Evolutionary conservation across 2,329 filamentous ascomycete species (phyloP), one percentile per base, ranked within the genome.

Genomic region (Botryotinia convoluta): DNA sequence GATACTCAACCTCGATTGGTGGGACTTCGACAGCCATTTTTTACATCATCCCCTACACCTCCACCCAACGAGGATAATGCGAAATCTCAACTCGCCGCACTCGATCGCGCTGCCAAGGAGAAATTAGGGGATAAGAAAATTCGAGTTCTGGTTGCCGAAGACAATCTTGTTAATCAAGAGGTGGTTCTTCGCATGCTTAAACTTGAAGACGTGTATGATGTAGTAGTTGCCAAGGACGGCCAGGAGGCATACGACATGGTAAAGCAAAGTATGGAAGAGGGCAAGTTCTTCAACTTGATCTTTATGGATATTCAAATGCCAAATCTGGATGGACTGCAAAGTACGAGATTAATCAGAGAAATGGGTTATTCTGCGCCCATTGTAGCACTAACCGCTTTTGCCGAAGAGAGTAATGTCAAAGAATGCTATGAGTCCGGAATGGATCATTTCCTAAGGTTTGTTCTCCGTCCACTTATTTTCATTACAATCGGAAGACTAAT

Each of bases 301-400:
- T 96, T 97, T 80, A 98, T 97, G 95, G 95, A 98, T 79, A 92
- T 97, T 12, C 93, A 89, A 78, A 98, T 98, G 95, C 95, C 95
- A 5, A 97, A 96, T 75, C 87, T 98, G 22, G 94, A 97, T 79
- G 95, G 95, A 1, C 84, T 98, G 37, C 92, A 97, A 81, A 95
- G 92, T 64, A 97, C 95, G 0, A 88, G 91, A 16, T 85, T 97
- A 48, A 97, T 98, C 78, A 89, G 95, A 10, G 86, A 94, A 80
- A 92, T 95, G 85, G 95, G 95, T 1, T 98, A 96, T 82, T 90
- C 88, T 18, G 92, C 92, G 2, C 95, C 95, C 0, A 97, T 98
- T 75, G 94, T 98, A 22, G 95, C 95, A 0, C 84, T 98, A 62
- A 97, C 94, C 18, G 95, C 95, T 3, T 97, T 97, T 79, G 91